Conservation (phyloP, 331 rosid genomes). For the Cydonia oblonga region DNA sequence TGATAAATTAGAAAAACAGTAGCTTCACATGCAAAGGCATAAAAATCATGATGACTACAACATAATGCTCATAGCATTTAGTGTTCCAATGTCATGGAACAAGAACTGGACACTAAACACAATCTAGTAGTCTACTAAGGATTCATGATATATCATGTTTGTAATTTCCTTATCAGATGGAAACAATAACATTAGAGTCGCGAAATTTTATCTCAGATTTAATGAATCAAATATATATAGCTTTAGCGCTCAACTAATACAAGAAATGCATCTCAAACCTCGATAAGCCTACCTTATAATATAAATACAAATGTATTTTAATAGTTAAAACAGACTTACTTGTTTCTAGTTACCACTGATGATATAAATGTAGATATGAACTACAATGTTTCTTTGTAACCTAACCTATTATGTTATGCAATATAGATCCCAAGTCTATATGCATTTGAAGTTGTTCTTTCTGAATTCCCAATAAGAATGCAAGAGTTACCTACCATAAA, state of each 20-base stretch:
- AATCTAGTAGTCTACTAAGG: neutral
- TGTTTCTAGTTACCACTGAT: neutral
- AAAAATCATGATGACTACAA: neutral
- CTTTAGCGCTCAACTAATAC: neutral
- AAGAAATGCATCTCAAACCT: neutral
- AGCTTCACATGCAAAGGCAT: neutral
- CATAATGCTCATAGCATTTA: neutral
- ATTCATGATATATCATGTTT: too few relatives aligned
- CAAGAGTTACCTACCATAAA: constrained; percentile 46
- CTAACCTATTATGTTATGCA: neutral
- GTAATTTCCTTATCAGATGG: neutral
- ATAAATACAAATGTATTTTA: neutral
- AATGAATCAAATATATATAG: neutral
- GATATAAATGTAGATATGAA: neutral
- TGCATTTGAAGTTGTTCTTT: neutral
- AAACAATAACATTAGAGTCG: neutral
- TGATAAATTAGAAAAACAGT: constrained; percentile 2
- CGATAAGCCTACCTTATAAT: neutral
- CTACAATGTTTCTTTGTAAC: too few relatives aligned
- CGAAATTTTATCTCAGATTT: neutral
- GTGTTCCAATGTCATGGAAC: neutral
- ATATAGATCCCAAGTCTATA: neutral
- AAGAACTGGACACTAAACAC: neutral
- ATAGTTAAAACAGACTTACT: neutral
- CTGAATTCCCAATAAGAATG: constrained; percentile 3